Evolutionary conservation across 2,329 filamentous ascomycete species (phyloP).

Genomic region (Fusarium sp.): DNA sequence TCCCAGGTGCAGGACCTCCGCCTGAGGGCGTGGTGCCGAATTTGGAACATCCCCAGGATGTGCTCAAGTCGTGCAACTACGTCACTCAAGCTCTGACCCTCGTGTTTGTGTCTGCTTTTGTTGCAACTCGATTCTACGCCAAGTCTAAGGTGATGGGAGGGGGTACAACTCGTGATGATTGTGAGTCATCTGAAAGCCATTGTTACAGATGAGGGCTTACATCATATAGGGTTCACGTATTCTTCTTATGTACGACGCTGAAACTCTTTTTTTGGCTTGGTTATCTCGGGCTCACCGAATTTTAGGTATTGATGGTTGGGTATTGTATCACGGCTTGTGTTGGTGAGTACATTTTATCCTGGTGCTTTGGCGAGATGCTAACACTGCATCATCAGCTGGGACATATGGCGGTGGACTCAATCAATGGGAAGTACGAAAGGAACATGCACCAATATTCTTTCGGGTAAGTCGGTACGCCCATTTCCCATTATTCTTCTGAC

Average conservation of each 20-base stretch:
- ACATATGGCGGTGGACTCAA: constrained; percentile 24
- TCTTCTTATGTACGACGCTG: constrained; percentile 12
- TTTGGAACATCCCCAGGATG: constrained; percentile 19
- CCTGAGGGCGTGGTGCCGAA: constrained; percentile 20
- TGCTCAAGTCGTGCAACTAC: constrained; percentile 27
- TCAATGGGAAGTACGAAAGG: constrained; percentile 37
- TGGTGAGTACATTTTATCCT: background rate
- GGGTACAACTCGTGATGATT: constrained; percentile 21
- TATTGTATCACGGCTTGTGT: constrained; percentile 25
- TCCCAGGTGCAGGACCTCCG: constrained; percentile 21
- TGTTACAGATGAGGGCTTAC: background rate
- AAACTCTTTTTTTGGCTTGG: too few species aligned
- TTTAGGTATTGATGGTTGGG: constrained; percentile 23
- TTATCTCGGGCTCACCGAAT: background rate
- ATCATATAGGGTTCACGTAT: constrained; percentile 19
- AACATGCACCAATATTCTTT: constrained; percentile 46
- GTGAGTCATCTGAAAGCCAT: background rate
- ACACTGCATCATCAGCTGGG: constrained; percentile 1
- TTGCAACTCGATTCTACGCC: constrained; percentile 22
- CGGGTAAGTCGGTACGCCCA: constrained; percentile 39
- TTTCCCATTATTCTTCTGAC: background rate
- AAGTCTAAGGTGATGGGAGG: constrained; percentile 24
- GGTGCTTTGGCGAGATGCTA: background rate
- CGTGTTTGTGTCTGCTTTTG: constrained; percentile 10
- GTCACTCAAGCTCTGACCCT: constrained; percentile 26